Base-by-base conservation (phyloP, 148 eudicot species). In the Nepenthes mirabilis region DNA sequence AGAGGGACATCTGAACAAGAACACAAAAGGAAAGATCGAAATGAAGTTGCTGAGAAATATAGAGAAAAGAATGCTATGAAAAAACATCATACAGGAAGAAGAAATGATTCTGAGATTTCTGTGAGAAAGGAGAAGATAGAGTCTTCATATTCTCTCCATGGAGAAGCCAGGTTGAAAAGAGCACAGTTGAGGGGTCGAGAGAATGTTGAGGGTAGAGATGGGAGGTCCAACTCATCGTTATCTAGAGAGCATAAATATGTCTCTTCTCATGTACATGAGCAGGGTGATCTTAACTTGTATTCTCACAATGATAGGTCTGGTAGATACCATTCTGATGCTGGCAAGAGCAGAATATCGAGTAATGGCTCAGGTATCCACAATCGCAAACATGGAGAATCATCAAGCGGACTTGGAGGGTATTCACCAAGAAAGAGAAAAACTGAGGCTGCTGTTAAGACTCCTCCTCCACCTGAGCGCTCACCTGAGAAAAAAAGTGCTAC, bases 401-500 rank as follows among this genome's bases (percentile, higher is more conserved):
- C 91, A 57, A 88, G 91, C 74, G 82, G 90, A 63, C 88, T 88
- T 71, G 96, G 98, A 45, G 96, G 98, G 12, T 93, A 93, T 73
- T 93, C 98, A 8, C 98, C 98, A 34, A 83, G 98, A 69, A 93
- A 93, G 79, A 83, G 98, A 68, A 88, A 77, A 82, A 75, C 81
- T 36, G 89, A 83, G 48, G 87, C 87, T 75, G 96, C 87, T 66
- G 78, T 79, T 64, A 83, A 72, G 65, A 93, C 91, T 64, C 96
- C 98, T 65, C 83, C 88, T 33, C 86, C 96, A 50, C 81, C 80
- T 52, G 80, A 63, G 60, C 83, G 77, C 33, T 93, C 98, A 62
- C 95, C 89, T 40, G 95, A 93, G 76, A 82, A 71, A 52, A 88
- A 73, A 77, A 66, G 67, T 64, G 86, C 82, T 70, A 79, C 77